Evolutionary conservation across 768 basidiomycete genomes (phyloP), one percentile per base, ranked within the genome.

Genomic region (Naematelia encephala): DNA sequence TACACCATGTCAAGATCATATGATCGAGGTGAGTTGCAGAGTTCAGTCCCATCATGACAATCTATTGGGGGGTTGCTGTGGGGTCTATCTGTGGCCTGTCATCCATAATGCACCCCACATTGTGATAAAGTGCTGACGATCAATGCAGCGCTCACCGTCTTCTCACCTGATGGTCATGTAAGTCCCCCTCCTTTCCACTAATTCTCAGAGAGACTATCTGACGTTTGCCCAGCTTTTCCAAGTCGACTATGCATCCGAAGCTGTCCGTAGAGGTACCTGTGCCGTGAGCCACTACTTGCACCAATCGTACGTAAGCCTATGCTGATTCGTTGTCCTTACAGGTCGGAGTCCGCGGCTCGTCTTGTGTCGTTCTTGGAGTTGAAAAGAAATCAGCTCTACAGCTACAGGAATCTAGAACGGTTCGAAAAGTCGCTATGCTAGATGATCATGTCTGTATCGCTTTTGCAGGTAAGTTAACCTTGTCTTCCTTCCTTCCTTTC

Each of bases 221-320:
- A 56, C 30, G n/a, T n/a, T n/a, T n/a, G n/a, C n/a, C n/a, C 64
- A 71, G 62, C 62, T 73, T 34, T 64, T 72, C 50, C 78, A 98
- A 92, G 96, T 99, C 67, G 96, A 99, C 80, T 99, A 99, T 78
- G 96, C 96, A 12, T 81, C 87, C n/a, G 96, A 99, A 79, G 96
- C 96, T 55, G 96, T 98, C 56, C 82, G 90, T 70, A 90, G 92
- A 77, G 96, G 96, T 45, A 98, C 96, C 12, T 97, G 93, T 78
- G 94, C 93, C 60, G 96, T 97, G 75, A 70, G 84, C 78, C 12
- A 26, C n/a, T 13, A 45, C 50, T 45, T 42, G 42, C 25, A 39
- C 16, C 27, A 16, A 13, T 30, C 25, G 50, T 51, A 12, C 23
- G 11, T n/a, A 11, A 12, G 12, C 19, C 39, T n/a, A 43, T n/a